Evolutionary conservation across 768 basidiomycete genomes (phyloP).

Genomic region (Tylopilus subfusipes): DNA sequence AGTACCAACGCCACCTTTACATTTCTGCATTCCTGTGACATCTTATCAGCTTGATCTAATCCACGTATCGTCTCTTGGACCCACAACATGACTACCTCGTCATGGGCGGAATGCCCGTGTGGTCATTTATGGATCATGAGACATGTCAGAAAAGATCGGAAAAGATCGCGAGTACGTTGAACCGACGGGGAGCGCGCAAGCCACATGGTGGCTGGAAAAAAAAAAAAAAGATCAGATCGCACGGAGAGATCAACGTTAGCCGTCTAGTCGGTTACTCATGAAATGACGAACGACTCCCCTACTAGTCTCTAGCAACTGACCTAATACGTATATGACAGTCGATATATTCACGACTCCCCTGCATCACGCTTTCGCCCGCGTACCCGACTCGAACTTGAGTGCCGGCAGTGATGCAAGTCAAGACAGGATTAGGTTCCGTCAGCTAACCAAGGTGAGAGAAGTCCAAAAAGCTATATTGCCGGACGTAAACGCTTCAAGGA

Average conservation of each 20-base stretch:
- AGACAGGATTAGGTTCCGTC: slow-evolving; percentile 9
- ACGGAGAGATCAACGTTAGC: slow-evolving; percentile 5
- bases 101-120: background rate
- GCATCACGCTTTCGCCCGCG: background rate
- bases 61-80: slow-evolving; percentile 11
- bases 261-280: background rate
- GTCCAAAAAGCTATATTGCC: slow-evolving; percentile 17
- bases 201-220: background rate
- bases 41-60: background rate
- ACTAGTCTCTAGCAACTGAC: background rate
- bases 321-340: background rate
- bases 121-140: slow-evolving; percentile 8
- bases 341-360: background rate
- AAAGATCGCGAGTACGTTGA: background rate
- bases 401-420: slow-evolving; percentile 13
- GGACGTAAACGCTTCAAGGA: slow-evolving; percentile 19
- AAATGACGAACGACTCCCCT: background rate
- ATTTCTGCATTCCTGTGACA: slow-evolving; percentile 11
- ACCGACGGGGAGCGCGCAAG: background rate
- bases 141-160: background rate
- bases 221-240: slow-evolving; percentile 4
- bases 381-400: background rate
- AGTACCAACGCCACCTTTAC: slow-evolving; percentile 16
- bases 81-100: slow-evolving; percentile 8
- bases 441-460: background rate